A percentile compares a stretch with the other conserved stretches of the same genome.
phyloP scores from a whole-genome alignment of 345 rosid species.

The Dipteronia dyeriana region DNA sequence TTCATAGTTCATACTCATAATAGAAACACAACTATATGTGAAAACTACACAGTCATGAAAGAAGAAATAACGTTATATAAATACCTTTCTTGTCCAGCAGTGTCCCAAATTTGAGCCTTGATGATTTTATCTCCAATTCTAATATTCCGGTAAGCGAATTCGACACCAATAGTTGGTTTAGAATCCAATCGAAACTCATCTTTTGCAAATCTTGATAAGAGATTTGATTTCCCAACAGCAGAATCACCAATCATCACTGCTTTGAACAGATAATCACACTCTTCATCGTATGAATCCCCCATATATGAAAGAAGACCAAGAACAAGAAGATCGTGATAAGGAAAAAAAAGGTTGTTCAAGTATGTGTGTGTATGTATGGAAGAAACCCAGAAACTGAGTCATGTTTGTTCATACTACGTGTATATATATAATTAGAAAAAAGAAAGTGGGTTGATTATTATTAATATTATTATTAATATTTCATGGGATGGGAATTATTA shows the following conservation, averaged over 20 bases:
- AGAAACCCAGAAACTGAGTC: not conserved
- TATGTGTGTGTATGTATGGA: not conserved
- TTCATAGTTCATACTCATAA: too few species aligned
- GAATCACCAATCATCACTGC: slow-evolving; percentile 84
- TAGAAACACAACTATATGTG: too few species aligned
- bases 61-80: not conserved
- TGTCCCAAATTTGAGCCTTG: slow-evolving; percentile 93
- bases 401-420: not conserved
- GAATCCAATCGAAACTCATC: slow-evolving; percentile 84
- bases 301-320: not conserved
- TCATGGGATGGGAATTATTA: not conserved
- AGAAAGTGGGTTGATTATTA: not conserved
- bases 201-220: slow-evolving; percentile 68
- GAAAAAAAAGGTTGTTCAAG: not conserved
- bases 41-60: too few species aligned
- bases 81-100: slow-evolving; percentile 95
- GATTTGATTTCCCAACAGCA: slow-evolving; percentile 87
- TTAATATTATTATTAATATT: not conserved
- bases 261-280: slow-evolving; percentile 87
- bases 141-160: slow-evolving; percentile 76
- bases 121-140: slow-evolving; percentile 65
- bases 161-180: slow-evolving; percentile 90
- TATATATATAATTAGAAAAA: not conserved
- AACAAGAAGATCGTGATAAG: too few species aligned
- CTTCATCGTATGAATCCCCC: slow-evolving; percentile 67